These are phyloP conservation scores for Neopestalotiopsis sp. DNA, from an alignment of 2,329 filamentous ascomycete species.

Conservation along the genomic window DNA sequence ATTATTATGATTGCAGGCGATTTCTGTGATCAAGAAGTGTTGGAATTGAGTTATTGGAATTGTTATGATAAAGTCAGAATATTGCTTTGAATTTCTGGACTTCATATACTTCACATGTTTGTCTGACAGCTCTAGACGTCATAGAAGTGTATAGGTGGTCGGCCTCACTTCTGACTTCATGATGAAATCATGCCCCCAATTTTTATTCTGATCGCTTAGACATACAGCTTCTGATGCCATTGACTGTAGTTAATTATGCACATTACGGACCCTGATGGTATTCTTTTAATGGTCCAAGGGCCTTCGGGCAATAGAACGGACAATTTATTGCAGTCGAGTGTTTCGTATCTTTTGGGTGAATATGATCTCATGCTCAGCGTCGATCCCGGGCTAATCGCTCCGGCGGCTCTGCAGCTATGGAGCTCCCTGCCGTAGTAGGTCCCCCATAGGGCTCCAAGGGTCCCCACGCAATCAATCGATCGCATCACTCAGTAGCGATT, in stretches of 20 bases:
- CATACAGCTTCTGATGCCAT: background rate
- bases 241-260: too few relatives aligned
- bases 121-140: conserved; percentile 8
- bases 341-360: background rate
- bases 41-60: background rate
- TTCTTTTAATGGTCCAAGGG: too few relatives aligned
- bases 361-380: conserved; percentile 6
- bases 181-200: conserved; percentile 9
- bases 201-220: conserved; percentile 2
- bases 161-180: conserved; percentile 5
- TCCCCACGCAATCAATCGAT: background rate
- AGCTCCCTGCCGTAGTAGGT: background rate
- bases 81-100: background rate
- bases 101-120: conserved; percentile 11
- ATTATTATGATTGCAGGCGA: background rate
- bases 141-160: conserved; percentile 5
- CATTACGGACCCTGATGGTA: too few relatives aligned
- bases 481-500: background rate
- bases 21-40: background rate
- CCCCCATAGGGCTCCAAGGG: background rate
- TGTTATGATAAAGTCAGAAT: background rate
- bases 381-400: conserved; percentile 5
- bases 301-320: too few relatives aligned
- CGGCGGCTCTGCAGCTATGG: conserved; percentile 8
- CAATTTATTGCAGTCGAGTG: too few relatives aligned